These are phyloP conservation scores for Dillenia suffruticosa DNA, from an alignment of 164 flowering plant species.

Conservation along the genomic window DNA sequence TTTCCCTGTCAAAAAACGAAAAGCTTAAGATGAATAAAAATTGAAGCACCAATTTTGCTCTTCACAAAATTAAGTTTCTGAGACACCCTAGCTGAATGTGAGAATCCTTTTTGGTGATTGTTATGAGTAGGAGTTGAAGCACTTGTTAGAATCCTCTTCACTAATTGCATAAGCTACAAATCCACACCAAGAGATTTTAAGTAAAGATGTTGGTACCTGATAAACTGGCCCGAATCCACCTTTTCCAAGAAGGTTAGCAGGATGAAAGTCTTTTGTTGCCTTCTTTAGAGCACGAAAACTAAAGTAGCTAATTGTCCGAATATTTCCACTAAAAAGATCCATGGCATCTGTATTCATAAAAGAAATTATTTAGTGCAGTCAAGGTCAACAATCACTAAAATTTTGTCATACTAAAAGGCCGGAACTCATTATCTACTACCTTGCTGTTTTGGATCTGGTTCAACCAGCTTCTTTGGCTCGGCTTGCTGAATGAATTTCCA, in stretches of 20 bases:
- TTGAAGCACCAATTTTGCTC: neutral
- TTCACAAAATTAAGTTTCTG: neutral
- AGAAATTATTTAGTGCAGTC: neutral
- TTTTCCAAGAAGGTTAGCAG: conserved; percentile 48
- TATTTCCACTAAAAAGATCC: conserved; percentile 46
- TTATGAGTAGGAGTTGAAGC: too few relatives aligned
- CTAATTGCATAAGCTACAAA: too few relatives aligned
- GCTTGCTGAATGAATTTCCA: conserved; percentile 25
- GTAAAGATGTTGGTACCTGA: conserved; percentile 28
- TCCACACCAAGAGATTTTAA: too few relatives aligned
- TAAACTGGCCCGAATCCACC: conserved; percentile 83
- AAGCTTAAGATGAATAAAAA: neutral
- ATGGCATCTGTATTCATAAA: conserved; percentile 20
- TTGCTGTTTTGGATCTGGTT: conserved; percentile 7
- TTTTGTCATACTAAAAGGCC: neutral
- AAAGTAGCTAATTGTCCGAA: conserved; percentile 50
- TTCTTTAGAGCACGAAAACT: conserved; percentile 47
- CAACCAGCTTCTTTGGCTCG: conserved; percentile 17
- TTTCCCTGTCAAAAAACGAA: conserved; percentile 38
- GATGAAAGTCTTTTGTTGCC: conserved; percentile 65
- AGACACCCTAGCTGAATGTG: neutral
- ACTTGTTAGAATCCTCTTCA: too few relatives aligned
- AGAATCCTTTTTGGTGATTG: too few relatives aligned
- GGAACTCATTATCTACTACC: conserved; percentile 17
- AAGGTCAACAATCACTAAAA: neutral